phyloP scores from a whole-genome alignment of 805 yeast species.

The Lipomyces mesembrius region DNA sequence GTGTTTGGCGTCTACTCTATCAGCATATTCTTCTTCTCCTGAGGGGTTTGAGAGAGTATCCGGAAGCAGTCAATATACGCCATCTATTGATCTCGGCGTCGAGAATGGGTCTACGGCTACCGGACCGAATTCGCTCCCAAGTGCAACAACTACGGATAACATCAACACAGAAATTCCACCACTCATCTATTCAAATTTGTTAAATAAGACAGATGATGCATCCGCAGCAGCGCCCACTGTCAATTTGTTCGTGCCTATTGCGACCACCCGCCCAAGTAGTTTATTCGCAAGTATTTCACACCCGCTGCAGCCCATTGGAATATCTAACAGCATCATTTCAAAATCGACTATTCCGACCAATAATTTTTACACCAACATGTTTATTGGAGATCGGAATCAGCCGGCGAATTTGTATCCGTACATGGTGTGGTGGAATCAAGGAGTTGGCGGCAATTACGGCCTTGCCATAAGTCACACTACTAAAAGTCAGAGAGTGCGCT shows the following conservation, averaged over 20 bases:
- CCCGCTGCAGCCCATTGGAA: conserved; percentile 28
- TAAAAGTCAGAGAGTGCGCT: conserved; percentile 47
- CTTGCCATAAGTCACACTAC: conserved; percentile 65
- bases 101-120: background rate
- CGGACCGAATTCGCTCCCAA: background rate
- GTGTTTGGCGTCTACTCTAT: background rate
- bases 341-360: conserved; percentile 65
- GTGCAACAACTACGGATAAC: background rate
- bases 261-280: conserved; percentile 22
- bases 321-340: conserved; percentile 40
- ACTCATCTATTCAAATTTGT: background rate
- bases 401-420: conserved; percentile 72
- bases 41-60: background rate
- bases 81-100: background rate
- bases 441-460: conserved; percentile 53
- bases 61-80: background rate
- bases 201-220: background rate
- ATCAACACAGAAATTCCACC: background rate
- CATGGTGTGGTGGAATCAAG: conserved; percentile 59
- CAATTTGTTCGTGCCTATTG: conserved; percentile 30
- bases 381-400: conserved; percentile 58
- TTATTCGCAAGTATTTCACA: conserved; percentile 22
- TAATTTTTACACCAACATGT: conserved; percentile 72
- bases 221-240: background rate
- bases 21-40: background rate